Base-by-base conservation (phyloP, 192 early-diverging fungal genomes). In the Gaertneriomyces semiglobifer region DNA sequence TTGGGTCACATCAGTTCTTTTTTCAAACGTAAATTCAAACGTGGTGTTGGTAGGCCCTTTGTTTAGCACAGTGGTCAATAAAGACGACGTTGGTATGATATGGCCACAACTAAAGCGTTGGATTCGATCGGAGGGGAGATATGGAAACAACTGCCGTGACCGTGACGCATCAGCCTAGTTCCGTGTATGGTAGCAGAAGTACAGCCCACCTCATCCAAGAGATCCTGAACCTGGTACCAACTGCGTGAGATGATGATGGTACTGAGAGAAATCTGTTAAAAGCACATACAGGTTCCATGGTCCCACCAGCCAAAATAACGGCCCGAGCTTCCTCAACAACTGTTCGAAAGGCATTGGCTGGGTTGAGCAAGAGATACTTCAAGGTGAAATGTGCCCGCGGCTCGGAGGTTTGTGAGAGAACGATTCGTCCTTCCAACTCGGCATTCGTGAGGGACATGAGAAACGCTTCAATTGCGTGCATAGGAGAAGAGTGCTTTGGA, bases 291-390 rank as follows among this genome's bases (percentile, higher is more conserved):
- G 93, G 94, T 64, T 88, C 85, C 90, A 98, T 93, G 0, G 95
- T 98, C 18, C 95, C 95, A 62, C 95, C 94, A 0, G 93, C 91
- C 20, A 98, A 74, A 7, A 98, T 72, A 0, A 98, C 86, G 40
- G 89, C 86, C 45, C 90, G 77, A 0, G 93, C 88, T 51, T 96
- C 89, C 6, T 84, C 72, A 5, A 94, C 86, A 10, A 98, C 80
- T 14, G 81, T 81, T 56, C 79, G 72, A 70, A 98, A 95, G 6
- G 78, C 76, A 58, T 89, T 86, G 2, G 92, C 84, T 5, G 95
- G 93, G 60, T 92, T 92, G 19, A 98, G 70, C 10, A 95, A 70
- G 52, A 98, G 81, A 60, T 95, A 98, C 73, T 93, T 92, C 11
- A 94, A 66, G 69, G 64, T 10, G 5, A 20, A 52, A 33, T 33